phyloP scores from a whole-genome alignment of 2,329 filamentous ascomycete genomes.

The Sclerotinia spermophila region DNA sequence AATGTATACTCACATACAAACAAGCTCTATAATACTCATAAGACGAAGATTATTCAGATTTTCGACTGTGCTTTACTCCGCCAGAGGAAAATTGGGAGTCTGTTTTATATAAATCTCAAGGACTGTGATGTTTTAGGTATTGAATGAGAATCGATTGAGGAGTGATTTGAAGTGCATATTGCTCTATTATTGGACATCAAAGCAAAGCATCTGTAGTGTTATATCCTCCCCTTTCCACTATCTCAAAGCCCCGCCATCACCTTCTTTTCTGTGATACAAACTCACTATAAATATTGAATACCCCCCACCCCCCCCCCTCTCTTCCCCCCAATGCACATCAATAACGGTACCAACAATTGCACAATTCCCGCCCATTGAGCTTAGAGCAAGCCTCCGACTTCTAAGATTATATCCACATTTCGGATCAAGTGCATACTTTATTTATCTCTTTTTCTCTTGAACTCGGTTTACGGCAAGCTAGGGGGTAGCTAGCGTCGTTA shows the following conservation, averaged over 20 bases:
- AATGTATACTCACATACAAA: neutral
- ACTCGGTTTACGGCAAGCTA: neutral
- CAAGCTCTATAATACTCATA: rapidly evolving
- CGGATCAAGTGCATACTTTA: too few species aligned
- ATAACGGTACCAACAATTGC: neutral
- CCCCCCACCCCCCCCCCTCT: too few species aligned
- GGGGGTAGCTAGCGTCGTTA: rapidly evolving
- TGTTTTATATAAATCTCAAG: too few species aligned
- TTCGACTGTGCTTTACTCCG: neutral
- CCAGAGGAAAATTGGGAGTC: too few species aligned
- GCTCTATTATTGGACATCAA: too few species aligned
- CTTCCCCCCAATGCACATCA: neutral
- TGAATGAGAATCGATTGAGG: rapidly evolving
- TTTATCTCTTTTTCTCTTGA: neutral
- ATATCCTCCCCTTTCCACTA: neutral
- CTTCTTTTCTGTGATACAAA: neutral
- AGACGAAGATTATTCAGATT: neutral
- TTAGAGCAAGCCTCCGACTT: neutral
- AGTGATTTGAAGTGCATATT: neutral
- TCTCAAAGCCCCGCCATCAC: neutral
- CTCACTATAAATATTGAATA: neutral
- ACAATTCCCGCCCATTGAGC: too few species aligned
- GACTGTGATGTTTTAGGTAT: too few species aligned
- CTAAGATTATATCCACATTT: neutral
- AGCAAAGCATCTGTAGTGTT: too few species aligned